These are phyloP conservation scores for Boletus coccyginus DNA, from an alignment of 768 basidiomycete genomes.

Conservation along the genomic window DNA sequence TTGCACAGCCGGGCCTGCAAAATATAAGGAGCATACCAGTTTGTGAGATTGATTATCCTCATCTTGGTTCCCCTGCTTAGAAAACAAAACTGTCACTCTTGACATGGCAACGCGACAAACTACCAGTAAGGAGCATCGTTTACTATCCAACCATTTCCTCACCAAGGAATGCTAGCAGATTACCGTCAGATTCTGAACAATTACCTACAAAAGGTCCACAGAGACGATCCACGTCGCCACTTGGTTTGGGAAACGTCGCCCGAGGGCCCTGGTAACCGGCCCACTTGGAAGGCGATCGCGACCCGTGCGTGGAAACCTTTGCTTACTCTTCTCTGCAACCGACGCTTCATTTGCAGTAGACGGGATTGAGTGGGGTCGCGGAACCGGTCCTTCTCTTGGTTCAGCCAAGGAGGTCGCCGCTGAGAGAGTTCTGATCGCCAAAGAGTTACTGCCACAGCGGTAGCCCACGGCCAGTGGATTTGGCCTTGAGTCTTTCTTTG, in stretches of 20 bases:
- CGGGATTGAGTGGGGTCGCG: conserved; percentile 21
- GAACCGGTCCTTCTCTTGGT: conserved; percentile 13
- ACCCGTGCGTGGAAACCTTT: conserved; percentile 12
- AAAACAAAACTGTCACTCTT: not conserved
- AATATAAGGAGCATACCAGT: conserved; percentile 15
- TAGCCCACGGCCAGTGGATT: too few relatives aligned
- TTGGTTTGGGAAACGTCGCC: conserved; percentile 17
- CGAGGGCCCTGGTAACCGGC: conserved; percentile 19
- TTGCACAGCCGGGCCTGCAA: conserved; percentile 7
- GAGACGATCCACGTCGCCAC: conserved; percentile 11
- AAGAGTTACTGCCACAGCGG: not conserved
- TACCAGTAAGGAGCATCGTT: conserved; percentile 3
- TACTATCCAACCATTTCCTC: not conserved
- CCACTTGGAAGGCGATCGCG: conserved; percentile 25
- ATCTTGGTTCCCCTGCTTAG: not conserved
- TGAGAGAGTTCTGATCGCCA: conserved; percentile 14
- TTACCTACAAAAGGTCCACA: conserved; percentile 16
- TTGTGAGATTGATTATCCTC: not conserved
- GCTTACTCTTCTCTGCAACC: not conserved
- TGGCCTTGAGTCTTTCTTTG: too few relatives aligned
- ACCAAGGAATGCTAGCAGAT: conserved; percentile 7
- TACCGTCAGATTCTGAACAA: conserved; percentile 24
- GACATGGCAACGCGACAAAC: conserved; percentile 3
- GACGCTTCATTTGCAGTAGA: conserved; percentile 14
- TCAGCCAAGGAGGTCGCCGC: conserved; percentile 26